Evolutionary conservation across 768 basidiomycete genomes (phyloP), one percentile per base, ranked within the genome.

Genomic region (Rhodosporidiobolus sp.): DNA sequence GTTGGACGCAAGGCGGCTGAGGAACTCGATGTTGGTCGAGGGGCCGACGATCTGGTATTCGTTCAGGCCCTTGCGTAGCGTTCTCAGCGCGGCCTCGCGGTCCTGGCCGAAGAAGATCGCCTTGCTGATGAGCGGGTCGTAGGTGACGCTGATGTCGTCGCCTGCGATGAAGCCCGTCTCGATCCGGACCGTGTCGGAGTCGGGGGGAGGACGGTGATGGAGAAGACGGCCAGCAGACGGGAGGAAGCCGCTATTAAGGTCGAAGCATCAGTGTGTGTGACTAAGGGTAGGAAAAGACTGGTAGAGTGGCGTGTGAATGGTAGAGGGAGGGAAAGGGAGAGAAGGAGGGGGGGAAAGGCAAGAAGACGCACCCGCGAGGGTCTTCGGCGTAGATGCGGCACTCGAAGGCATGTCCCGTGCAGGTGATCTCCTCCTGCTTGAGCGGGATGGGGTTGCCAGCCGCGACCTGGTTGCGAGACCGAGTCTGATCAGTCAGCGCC

Each of bases 371-470:
- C 80, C 94, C 92, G 70, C 92, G 87, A 30, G 94, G 94, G 76
- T 92, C 91, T 81, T 96, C 94, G 4, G 94, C 94, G 79, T 97
- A 96, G 72, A 97, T 94, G 28, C 94, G 88, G 12, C 92, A 92
- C 81, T 95, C 94, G 76, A 95, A 95, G 0, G 93, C 91, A 75
- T 95, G 94, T 10, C 94, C 94, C 0, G 90, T 87, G 63, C 93
- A 88, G 3, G 91, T 92, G 66, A 97, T 89, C 24, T 87, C 83
- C 0, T 86, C 84, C 80, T 96, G 94, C 1, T 81, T 77, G 38
- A 95, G 84, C 17, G 92, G 91, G 38, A 97, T 85, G 0, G 88
- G 85, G 80, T 95, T 95, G 0, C 94, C 92, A 24, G 90, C 89
- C 20, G 94, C 93, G 49, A 95, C 89, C 88, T 90, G 58, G 10